Percentiles rank a stretch among this genome's conserved stretches.
Evolutionary conservation across 352 stramenopile species (phyloP).

Genomic region (Pythium biforme): DNA sequence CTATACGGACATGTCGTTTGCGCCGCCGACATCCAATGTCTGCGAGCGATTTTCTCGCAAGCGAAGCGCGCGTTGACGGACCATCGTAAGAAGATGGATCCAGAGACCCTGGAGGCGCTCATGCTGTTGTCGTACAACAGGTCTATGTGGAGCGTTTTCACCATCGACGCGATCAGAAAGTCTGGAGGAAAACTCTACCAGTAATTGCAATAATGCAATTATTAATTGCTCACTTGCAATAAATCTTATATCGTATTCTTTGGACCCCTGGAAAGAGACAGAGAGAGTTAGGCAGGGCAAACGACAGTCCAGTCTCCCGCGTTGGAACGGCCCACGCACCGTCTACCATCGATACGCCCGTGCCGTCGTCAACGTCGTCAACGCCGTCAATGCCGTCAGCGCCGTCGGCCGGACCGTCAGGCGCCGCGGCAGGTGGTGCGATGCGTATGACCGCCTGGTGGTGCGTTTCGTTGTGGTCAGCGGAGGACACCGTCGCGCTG

Average conservation of each 20-base stretch:
- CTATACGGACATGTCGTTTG: neutral
- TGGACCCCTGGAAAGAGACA: neutral
- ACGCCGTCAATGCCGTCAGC: too few species aligned
- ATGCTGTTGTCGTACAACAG: neutral
- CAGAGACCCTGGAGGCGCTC: neutral
- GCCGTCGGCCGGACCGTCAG: too few species aligned
- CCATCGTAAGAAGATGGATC: neutral
- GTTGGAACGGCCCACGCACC: too few species aligned
- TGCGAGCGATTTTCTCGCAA: neutral
- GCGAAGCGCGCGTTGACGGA: neutral
- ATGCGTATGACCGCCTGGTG: too few species aligned
- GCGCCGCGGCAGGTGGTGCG: too few species aligned
- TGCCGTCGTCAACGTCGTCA: too few species aligned
- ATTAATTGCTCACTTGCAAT: neutral
- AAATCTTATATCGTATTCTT: neutral
- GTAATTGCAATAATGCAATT: constrained; percentile 1
- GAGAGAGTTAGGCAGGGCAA: too few species aligned
- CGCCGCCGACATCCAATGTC: neutral
- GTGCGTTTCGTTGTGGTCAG: too few species aligned
- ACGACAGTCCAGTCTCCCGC: too few species aligned
- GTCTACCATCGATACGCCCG: too few species aligned
- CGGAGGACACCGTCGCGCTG: too few species aligned
- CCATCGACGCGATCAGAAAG: neutral
- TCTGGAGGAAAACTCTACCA: neutral
- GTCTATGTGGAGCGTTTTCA: neutral